These are phyloP conservation scores for Microdochium trichocladiopsis DNA, from an alignment of 2,329 filamentous ascomycete genomes.

Conservation along the genomic window DNA sequence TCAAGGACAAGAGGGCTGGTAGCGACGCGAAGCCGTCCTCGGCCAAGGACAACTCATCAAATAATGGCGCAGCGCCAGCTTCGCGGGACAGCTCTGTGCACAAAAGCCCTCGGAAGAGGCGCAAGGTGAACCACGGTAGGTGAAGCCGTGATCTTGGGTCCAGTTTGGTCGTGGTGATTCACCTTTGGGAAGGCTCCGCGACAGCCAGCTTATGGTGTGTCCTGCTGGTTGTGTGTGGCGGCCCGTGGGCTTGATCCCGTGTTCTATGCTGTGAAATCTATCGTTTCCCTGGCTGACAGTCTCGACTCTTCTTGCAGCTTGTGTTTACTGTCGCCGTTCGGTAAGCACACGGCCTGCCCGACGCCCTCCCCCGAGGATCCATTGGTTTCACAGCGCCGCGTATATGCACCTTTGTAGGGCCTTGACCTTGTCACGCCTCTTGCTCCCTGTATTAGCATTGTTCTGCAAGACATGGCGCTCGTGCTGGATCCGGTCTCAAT, in stretches of 20 bases:
- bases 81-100: conserved; percentile 24
- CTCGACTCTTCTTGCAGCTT: conserved; percentile 55
- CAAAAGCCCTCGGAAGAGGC: conserved; percentile 72
- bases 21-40: conserved; percentile 11
- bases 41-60: conserved; percentile 10
- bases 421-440: conserved; percentile 4
- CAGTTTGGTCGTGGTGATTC: too few relatives aligned
- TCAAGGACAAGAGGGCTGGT: conserved; percentile 4
- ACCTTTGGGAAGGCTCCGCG: too few relatives aligned
- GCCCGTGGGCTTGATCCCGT: conserved; percentile 11
- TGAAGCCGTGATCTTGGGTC: conserved; percentile 13
- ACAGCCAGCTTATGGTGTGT: too few relatives aligned
- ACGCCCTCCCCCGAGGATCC: conserved; percentile 17
- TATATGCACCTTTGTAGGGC: conserved; percentile 12
- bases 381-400: conserved; percentile 23
- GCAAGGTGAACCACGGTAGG: conserved; percentile 86
- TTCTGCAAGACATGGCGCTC: conserved; percentile 1
- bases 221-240: too few relatives aligned
- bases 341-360: conserved; percentile 50
- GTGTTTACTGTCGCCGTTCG: conserved; percentile 85
- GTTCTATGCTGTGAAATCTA: conserved; percentile 14
- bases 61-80: conserved; percentile 6
- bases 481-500: conserved; percentile 9
- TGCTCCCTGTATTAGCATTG: conserved; percentile 5
- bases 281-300: conserved; percentile 19